Evolutionary conservation across 2,329 filamentous ascomycete species (phyloP).

Genomic region (Rutstroemia sp.): DNA sequence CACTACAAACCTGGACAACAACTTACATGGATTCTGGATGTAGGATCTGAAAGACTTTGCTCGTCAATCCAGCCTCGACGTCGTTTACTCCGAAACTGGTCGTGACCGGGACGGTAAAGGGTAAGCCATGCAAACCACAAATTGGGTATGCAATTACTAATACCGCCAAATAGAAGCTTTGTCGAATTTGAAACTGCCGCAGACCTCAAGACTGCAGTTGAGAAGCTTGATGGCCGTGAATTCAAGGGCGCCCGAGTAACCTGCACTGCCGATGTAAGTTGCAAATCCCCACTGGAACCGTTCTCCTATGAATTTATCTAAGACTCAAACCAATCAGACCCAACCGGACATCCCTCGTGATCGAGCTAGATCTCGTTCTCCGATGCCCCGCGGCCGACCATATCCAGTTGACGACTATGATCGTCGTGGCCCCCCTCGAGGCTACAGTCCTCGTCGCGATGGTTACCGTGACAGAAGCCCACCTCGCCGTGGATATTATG

Average conservation of each 20-base stretch:
- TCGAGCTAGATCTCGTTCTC: conserved; percentile 75
- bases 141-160: conserved; percentile 2
- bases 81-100: conserved; percentile 94
- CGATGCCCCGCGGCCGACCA: conserved; percentile 54
- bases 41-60: conserved; percentile 99
- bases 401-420: conserved; percentile 76
- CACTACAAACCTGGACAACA: conserved; percentile 34
- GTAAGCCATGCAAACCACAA: conserved; percentile 44
- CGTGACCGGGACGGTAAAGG: conserved; percentile 89
- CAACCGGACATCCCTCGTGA: conserved; percentile 66
- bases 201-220: conserved; percentile 83
- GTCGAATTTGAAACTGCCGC: conserved; percentile 94
- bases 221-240: conserved; percentile 87
- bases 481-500: conserved; percentile 77
- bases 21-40: conserved; percentile 76
- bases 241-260: conserved; percentile 86
- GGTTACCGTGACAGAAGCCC: conserved; percentile 85
- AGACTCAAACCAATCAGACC: conserved; percentile 43
- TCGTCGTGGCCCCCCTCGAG: conserved; percentile 70
- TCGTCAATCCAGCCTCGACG: conserved; percentile 90
- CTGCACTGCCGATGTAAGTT: conserved; percentile 78
- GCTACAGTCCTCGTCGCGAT: conserved; percentile 77
- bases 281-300: not conserved
- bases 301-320: conserved; percentile 23
- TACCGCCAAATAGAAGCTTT: conserved; percentile 52